Conservation (phyloP, 163 green algal species). For the Scenedesmus sp. region DNA sequence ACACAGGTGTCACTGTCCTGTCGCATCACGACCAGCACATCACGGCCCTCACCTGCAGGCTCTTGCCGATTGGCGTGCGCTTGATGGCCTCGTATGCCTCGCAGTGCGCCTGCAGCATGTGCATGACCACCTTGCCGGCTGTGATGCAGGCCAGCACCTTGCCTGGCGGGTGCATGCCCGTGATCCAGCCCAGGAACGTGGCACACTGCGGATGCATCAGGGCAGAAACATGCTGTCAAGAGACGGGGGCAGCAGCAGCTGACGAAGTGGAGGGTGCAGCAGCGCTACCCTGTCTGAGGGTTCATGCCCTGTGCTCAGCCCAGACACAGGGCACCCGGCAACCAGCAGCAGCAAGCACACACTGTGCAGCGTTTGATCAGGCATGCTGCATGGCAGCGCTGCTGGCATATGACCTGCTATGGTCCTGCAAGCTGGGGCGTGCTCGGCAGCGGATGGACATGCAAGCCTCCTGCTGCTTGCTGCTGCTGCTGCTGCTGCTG, state of each 20-base stretch:
- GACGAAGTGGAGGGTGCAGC: too few species aligned
- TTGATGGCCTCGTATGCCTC: slow-evolving; percentile 84
- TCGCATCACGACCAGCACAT: too few species aligned
- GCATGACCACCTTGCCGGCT: slow-evolving; percentile 62
- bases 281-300: too few species aligned
- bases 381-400: too few species aligned
- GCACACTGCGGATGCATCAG: slow-evolving; percentile 56
- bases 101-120: slow-evolving; percentile 76
- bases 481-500: neutral
- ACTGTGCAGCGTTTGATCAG: too few species aligned
- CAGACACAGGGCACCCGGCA: too few species aligned
- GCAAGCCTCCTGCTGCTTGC: neutral
- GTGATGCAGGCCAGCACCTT: slow-evolving; percentile 59
- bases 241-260: too few species aligned
- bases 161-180: slow-evolving; percentile 64
- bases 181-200: slow-evolving; percentile 69
- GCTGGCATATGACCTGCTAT: neutral
- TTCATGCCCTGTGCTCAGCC: too few species aligned
- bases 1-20: too few species aligned
- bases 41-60: slow-evolving; percentile 51
- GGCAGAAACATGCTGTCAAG: neutral
- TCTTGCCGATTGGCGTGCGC: slow-evolving; percentile 62
- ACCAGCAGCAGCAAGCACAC: too few species aligned
- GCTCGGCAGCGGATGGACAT: too few species aligned
- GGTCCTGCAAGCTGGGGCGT: too few species aligned